Base-by-base conservation (phyloP, 106 monocot species). In the Dioscorea zingiberensis region DNA sequence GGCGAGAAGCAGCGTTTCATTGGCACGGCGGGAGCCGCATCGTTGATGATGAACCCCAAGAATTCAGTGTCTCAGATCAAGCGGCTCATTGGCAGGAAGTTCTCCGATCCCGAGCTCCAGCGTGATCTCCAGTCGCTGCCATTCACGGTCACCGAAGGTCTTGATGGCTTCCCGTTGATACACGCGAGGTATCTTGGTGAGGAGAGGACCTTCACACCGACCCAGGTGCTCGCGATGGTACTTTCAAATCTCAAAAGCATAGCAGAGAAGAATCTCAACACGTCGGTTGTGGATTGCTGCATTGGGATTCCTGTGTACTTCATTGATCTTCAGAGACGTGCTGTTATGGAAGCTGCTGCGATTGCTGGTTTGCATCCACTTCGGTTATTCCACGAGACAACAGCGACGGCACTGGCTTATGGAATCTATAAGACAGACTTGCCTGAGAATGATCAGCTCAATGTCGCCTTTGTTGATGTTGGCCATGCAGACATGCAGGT, bases 401-500 rank as follows among this genome's bases (percentile, higher is more conserved):
- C 94, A 0, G 87, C 94, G 10, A 84, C 84, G 0, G 90, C 87
- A 2, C 44, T 87, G 63, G 87, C 67, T 26, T 94, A 90, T 57
- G 94, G 90, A 16, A 84, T 94, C 27, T 94, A 94, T 28, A 89
- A 86, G 64, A 84, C 84, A 0, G 86, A 94, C 32, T 71, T 87
- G 59, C 81, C 84, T 12, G 86, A 86, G 58, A 79, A 72, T 25
- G 87, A 84, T 1, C 74, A 74, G 62, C 1, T 78, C 1, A 87
- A 82, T 65, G 87, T 90, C 2, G 94, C 80, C n/a, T 94, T 94
- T 58, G 81, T 94, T 10, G 94, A 94, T 56, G 72, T 94, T 14
- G 94, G 94, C 0, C 94, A 94, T 74, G 76, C 86, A 0, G 81
- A 84, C 65, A 86, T 87, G 89, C 94, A 90, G 69, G 89, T 94